These are phyloP conservation scores for Crepidotus variabilis DNA, from an alignment of 768 basidiomycete species.

Conservation along the genomic window DNA sequence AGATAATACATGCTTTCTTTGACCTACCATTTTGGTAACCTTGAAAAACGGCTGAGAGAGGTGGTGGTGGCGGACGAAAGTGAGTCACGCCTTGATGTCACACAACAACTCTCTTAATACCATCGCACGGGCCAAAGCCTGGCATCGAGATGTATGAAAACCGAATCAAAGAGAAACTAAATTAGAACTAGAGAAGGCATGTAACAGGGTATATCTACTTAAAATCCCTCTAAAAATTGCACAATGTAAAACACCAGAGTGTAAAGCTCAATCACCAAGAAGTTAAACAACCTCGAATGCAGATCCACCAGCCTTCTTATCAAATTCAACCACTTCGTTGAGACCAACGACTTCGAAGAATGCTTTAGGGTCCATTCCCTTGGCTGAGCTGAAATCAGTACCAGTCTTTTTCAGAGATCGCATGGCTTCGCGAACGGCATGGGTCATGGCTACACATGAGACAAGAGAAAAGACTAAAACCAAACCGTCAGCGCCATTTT, in stretches of 20 bases:
- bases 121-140: too few species aligned
- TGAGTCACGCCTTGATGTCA: not conserved
- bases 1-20: not conserved
- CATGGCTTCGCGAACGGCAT: slow-evolving; percentile 74
- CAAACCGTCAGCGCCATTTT: not conserved
- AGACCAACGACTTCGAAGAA: slow-evolving; percentile 80
- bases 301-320: slow-evolving; percentile 54
- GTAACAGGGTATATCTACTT: too few species aligned
- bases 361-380: slow-evolving; percentile 75
- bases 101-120: not conserved
- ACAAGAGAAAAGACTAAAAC: slow-evolving; percentile 68
- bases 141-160: too few species aligned
- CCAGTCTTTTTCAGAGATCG: slow-evolving; percentile 72
- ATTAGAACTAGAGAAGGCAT: too few species aligned
- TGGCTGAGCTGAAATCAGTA: slow-evolving; percentile 58
- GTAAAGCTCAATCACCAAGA: too few species aligned
- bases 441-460: slow-evolving; percentile 74
- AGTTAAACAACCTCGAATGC: slow-evolving; percentile 49
- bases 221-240: too few species aligned
- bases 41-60: not conserved
- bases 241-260: too few species aligned
- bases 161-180: too few species aligned
- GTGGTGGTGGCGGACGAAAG: not conserved
- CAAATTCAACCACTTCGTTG: slow-evolving; percentile 48
- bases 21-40: not conserved